phyloP scores from a whole-genome alignment of 140 eudicot genomes.

The Senecio squalidus region DNA sequence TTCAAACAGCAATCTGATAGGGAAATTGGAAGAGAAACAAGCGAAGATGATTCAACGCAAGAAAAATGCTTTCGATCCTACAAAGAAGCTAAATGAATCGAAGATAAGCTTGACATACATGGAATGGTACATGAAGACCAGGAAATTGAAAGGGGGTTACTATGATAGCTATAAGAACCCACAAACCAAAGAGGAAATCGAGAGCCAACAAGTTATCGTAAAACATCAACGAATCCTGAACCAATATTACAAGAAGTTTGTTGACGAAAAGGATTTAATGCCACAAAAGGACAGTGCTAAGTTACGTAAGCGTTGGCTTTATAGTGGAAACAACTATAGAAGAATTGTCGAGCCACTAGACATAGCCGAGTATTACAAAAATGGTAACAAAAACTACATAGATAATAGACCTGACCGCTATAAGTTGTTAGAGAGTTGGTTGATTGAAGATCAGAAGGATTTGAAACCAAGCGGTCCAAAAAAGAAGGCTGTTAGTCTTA shows the following conservation, averaged over 20 bases:
- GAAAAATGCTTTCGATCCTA: too few species aligned
- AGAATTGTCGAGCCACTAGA: slow-evolving; percentile 50
- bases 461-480: slow-evolving; percentile 1
- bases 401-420: slow-evolving; percentile 24
- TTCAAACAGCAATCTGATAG: too few species aligned
- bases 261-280: slow-evolving; percentile 16
- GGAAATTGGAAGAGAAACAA: too few species aligned
- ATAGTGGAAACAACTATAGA: slow-evolving; percentile 33
- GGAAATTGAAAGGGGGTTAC: too few species aligned
- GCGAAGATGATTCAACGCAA: too few species aligned
- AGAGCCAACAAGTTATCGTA: neutral
- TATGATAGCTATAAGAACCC: too few species aligned
- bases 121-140: too few species aligned
- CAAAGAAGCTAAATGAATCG: too few species aligned
- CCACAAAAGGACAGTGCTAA: slow-evolving; percentile 29
- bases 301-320: slow-evolving; percentile 29
- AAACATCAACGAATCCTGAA: slow-evolving; percentile 10
- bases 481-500: slow-evolving; percentile 17
- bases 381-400: slow-evolving; percentile 20
- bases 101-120: too few species aligned
- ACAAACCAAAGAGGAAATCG: too few species aligned
- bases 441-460: slow-evolving; percentile 12
- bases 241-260: slow-evolving; percentile 27
- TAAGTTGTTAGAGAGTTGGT: slow-evolving; percentile 31
- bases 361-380: slow-evolving; percentile 36